phyloP scores from a whole-genome alignment of 257 asterid species.

The Solanum microdontum region DNA sequence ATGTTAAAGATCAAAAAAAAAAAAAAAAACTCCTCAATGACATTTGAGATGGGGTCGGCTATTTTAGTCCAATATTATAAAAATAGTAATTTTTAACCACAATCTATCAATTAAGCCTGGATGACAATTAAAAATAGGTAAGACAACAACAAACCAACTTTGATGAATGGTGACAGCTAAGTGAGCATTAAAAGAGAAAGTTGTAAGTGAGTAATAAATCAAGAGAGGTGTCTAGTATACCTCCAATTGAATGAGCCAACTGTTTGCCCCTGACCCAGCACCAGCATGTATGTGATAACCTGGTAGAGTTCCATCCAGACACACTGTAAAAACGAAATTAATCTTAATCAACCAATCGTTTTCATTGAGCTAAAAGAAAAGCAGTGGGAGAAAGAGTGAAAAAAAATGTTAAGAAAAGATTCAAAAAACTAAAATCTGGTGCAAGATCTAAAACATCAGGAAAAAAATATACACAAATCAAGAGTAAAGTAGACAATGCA shows the following conservation, averaged over 20 bases:
- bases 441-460: not conserved
- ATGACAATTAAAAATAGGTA: not conserved
- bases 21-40: not conserved
- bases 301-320: slow-evolving; percentile 88
- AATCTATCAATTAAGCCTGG: not conserved
- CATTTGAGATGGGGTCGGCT: not conserved
- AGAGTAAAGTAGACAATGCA: not conserved
- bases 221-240: slow-evolving; percentile 14
- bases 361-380: not conserved
- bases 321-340: slow-evolving; percentile 30
- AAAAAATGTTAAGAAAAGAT: not conserved
- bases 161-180: not conserved
- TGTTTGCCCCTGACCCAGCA: slow-evolving; percentile 65
- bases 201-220: not conserved
- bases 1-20: not conserved
- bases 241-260: slow-evolving; percentile 96
- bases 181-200: not conserved
- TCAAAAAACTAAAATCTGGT: not conserved
- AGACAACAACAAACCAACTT: not conserved
- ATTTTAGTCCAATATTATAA: not conserved
- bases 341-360: not conserved
- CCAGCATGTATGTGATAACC: slow-evolving; percentile 92
- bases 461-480: not conserved
- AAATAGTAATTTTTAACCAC: not conserved
- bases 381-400: not conserved